These are phyloP conservation scores for Lentinula sp. DNA, from an alignment of 768 basidiomycete species.

Conservation along the genomic window DNA sequence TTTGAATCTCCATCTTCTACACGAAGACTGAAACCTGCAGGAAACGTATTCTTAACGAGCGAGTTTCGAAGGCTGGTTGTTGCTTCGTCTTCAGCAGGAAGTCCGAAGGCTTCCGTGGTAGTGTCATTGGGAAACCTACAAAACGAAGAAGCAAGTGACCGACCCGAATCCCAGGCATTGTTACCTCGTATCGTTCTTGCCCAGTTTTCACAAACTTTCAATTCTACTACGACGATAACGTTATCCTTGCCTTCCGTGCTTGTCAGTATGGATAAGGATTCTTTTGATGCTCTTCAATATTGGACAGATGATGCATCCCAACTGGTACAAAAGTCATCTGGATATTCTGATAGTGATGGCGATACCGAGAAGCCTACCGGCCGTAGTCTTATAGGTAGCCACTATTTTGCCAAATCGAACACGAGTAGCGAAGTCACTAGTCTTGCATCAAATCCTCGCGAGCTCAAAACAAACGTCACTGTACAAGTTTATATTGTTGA, in stretches of 20 bases:
- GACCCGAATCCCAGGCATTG: background rate
- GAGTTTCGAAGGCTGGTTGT: background rate
- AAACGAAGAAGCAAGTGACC: background rate
- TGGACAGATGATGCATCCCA: conserved; percentile 86
- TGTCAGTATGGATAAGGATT: conserved; percentile 52
- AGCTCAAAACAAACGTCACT: conserved; percentile 7
- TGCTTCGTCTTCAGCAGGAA: background rate
- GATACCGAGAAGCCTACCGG: conserved; percentile 30
- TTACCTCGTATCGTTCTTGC: background rate
- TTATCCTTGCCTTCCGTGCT: conserved; percentile 60
- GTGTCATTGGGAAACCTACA: background rate
- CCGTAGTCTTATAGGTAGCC: conserved; percentile 70
- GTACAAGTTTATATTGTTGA: conserved; percentile 25
- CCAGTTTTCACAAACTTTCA: background rate
- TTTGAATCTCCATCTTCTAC: background rate
- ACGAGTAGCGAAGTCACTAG: conserved; percentile 37
- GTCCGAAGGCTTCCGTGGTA: background rate
- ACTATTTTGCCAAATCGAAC: conserved; percentile 61
- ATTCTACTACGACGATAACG: conserved; percentile 17
- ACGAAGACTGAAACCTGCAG: background rate
- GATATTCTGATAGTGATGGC: conserved; percentile 14
- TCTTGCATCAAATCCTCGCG: conserved; percentile 20
- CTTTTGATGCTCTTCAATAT: conserved; percentile 76
- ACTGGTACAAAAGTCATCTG: conserved; percentile 46
- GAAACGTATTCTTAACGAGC: background rate